phyloP scores from a whole-genome alignment of 176 grass and related monocot species.

The Triticum turgidum region DNA sequence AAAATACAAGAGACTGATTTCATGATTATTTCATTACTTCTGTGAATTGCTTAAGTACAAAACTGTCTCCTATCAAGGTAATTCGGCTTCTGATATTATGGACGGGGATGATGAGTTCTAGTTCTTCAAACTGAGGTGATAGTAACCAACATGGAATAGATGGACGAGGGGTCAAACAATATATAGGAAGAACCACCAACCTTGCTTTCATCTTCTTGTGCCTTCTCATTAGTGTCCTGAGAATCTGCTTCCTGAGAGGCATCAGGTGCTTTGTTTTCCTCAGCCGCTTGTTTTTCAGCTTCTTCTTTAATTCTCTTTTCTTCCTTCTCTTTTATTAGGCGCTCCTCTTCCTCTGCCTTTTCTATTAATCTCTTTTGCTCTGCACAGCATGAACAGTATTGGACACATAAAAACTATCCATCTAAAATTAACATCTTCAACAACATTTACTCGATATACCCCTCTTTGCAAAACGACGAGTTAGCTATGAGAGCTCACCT shows the following conservation, averaged over 20 bases:
- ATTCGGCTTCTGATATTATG: conserved; percentile 2
- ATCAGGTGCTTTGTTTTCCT: conserved; percentile 47
- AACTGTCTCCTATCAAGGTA: conserved; percentile 19
- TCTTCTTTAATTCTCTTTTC: conserved; percentile 89
- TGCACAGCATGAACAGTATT: conserved; percentile 28
- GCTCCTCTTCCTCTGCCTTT: conserved; percentile 85
- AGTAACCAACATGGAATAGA: conserved; percentile 16
- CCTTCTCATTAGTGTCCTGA: conserved; percentile 38
- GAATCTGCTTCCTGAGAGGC: conserved; percentile 41
- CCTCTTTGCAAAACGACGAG: not conserved
- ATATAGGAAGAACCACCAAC: conserved; percentile 35
- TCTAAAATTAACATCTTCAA: not conserved
- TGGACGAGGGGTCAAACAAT: conserved; percentile 13
- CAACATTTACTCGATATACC: conserved; percentile 7
- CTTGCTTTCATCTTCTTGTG: conserved; percentile 52
- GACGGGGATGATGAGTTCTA: not conserved
- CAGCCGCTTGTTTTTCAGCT: conserved; percentile 53
- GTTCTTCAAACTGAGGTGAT: conserved; percentile 3
- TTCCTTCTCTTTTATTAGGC: conserved; percentile 83
- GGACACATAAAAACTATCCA: not conserved
- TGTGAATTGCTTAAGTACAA: conserved; percentile 14
- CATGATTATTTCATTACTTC: not conserved
- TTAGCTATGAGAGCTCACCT: conserved; percentile 41
- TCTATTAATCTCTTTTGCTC: conserved; percentile 95
- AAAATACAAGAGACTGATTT: not conserved